These are phyloP conservation scores for Candida sp. DNA, from an alignment of 1,139 yeast species.

Conservation along the genomic window DNA sequence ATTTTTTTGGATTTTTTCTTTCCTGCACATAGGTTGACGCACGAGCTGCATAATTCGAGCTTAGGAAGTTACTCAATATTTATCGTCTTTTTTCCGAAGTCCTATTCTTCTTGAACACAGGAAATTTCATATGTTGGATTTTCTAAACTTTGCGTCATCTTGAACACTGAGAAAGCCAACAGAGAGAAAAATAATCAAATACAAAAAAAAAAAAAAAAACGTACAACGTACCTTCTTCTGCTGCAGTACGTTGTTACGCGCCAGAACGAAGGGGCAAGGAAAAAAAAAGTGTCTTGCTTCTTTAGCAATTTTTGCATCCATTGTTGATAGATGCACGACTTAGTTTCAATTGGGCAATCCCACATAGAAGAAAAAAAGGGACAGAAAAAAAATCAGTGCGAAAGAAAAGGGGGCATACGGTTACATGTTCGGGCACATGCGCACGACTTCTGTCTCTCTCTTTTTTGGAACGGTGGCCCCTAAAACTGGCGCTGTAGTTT, in stretches of 20 bases:
- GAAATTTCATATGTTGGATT: neutral
- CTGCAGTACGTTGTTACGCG: neutral
- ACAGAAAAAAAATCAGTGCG: neutral
- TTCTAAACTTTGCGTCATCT: neutral
- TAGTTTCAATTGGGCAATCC: neutral
- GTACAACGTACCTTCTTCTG: neutral
- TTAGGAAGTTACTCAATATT: too few species aligned
- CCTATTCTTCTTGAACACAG: neutral
- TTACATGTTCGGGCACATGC: too few species aligned
- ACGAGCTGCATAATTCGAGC: too few species aligned
- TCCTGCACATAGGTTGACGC: too few species aligned
- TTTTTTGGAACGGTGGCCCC: neutral
- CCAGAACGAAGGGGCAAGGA: neutral
- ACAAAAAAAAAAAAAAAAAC: neutral
- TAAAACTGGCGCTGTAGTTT: neutral
- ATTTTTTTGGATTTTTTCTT: too few species aligned
- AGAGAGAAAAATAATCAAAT: too few species aligned
- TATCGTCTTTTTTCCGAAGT: neutral
- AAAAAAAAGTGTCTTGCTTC: neutral
- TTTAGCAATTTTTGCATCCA: conserved; percentile 1
- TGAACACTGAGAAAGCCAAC: too few species aligned
- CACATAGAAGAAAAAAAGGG: neutral
- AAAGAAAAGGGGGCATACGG: neutral
- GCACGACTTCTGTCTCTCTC: too few species aligned
- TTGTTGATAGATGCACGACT: neutral